Evolutionary conservation across 768 basidiomycete species (phyloP), one percentile per base, ranked within the genome.

Genomic region (Suillus variegatus): DNA sequence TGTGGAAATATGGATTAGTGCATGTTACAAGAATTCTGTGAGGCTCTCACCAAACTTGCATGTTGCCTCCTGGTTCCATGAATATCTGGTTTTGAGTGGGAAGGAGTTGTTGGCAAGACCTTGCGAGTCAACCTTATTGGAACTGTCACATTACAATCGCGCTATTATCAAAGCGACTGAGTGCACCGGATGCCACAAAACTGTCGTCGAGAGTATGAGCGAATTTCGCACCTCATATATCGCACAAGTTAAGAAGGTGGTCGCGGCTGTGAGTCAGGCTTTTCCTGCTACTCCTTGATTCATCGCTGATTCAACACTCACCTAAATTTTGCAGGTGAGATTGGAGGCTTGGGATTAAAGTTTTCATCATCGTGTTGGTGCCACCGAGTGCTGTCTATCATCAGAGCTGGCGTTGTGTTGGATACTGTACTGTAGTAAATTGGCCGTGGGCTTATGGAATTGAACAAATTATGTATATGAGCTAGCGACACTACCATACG

Each of bases 211-310:
- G 14, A n/a, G 2, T n/a, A 36, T 66, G 58, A 40, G 46, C 8
- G 7, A 3, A 20, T 57, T 68, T 18, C 46, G 43, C 4, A 1
- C 25, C 9, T 9, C 9, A 14, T 68, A 62, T 54, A 49, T 36
- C n/a, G 55, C 36, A 36, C 43, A 46, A n/a, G 55, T 66, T 8
- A 28, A 63, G 7, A 44, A 66, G 18, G 65, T 44, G 14, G 12
- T 68, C 18, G 49, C 61, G 3, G 28, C 25, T 28, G 65, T 66
- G 18, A 63, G 72, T 66, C 16, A 43, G 6, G 46, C 25, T 10
- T 10, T 13, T 36, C 3, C 20, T 36, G 54, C 57, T 25, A 64
- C 41, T 35, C 38, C 28, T 60, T 43, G 22, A 6, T 18, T 20
- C 13, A 62, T 35, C 10, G 2, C 32, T 22, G 55, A 41, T 69